These are phyloP conservation scores for Penicillium verhagenii DNA, from an alignment of 495 filamentous ascomycete genomes.

Conservation along the genomic window DNA sequence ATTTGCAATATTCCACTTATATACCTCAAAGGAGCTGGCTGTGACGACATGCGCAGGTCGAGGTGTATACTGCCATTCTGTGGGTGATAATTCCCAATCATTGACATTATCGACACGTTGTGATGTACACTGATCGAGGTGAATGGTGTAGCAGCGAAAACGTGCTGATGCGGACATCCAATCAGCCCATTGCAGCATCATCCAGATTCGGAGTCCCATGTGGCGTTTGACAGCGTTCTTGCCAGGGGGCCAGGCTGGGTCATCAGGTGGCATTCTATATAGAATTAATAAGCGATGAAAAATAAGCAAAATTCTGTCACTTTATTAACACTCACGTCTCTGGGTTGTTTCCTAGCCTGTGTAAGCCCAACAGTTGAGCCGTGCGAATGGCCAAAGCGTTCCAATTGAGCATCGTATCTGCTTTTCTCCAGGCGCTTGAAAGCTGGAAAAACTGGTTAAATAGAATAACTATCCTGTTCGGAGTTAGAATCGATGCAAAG, in stretches of 20 bases:
- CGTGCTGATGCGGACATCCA: slow-evolving; percentile 1
- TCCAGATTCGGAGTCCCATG: background rate
- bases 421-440: slow-evolving; percentile 1
- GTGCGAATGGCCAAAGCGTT: slow-evolving; percentile 1
- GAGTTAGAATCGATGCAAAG: background rate
- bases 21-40: background rate
- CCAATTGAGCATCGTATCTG: background rate
- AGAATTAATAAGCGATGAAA: background rate
- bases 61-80: background rate
- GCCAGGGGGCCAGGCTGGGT: background rate
- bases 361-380: background rate
- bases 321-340: background rate
- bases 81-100: background rate
- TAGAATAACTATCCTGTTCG: background rate
- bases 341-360: background rate
- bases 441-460: background rate
- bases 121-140: background rate
- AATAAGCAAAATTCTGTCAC: background rate
- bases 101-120: background rate
- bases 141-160: background rate
- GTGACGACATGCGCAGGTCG: background rate
- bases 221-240: background rate
- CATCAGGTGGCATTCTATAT: background rate
- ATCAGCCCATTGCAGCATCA: slow-evolving; percentile 2
- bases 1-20: slow-evolving; percentile 1